phyloP scores from a whole-genome alignment of 129 eudicot species.

The Kitagawia praeruptora region DNA sequence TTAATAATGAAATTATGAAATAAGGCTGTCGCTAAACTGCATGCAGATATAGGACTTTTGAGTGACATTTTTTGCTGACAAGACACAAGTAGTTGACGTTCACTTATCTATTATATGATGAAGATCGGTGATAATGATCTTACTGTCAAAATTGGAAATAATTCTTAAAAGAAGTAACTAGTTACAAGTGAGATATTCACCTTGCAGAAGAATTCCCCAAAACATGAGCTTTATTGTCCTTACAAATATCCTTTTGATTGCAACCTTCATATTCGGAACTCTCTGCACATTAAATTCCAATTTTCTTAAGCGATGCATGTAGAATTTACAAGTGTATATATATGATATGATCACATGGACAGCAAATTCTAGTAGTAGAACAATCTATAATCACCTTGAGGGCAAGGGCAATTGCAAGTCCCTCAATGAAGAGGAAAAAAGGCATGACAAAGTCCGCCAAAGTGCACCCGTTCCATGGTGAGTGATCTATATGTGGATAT shows the following conservation, averaged over 20 bases:
- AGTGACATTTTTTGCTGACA: no score
- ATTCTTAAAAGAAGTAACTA: background rate
- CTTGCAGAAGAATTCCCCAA: constrained; percentile 82
- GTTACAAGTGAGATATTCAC: constrained; percentile 15
- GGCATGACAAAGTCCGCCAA: constrained; percentile 90
- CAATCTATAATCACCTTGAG: constrained; percentile 42
- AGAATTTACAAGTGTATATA: background rate
- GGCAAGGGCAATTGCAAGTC: constrained; percentile 79
- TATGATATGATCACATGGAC: background rate
- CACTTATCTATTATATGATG: background rate
- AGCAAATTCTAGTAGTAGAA: background rate
- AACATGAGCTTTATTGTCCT: constrained; percentile 76
- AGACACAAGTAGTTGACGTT: background rate
- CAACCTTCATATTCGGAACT: constrained; percentile 36
- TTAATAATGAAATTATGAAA: no score
- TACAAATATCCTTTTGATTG: constrained; percentile 51
- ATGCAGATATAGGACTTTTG: no score
- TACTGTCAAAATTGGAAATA: background rate
- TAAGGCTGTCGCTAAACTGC: no score
- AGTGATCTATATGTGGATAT: constrained; percentile 52
- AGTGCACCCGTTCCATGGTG: constrained; percentile 91
- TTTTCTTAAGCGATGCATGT: background rate
- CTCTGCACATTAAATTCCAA: constrained; percentile 26
- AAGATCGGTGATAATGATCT: background rate
- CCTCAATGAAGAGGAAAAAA: constrained; percentile 75